A percentile compares a stretch with the other conserved stretches of the same genome.
phyloP scores from a whole-genome alignment of 2,329 filamentous ascomycete genomes.

The Aspergillus unguis region DNA sequence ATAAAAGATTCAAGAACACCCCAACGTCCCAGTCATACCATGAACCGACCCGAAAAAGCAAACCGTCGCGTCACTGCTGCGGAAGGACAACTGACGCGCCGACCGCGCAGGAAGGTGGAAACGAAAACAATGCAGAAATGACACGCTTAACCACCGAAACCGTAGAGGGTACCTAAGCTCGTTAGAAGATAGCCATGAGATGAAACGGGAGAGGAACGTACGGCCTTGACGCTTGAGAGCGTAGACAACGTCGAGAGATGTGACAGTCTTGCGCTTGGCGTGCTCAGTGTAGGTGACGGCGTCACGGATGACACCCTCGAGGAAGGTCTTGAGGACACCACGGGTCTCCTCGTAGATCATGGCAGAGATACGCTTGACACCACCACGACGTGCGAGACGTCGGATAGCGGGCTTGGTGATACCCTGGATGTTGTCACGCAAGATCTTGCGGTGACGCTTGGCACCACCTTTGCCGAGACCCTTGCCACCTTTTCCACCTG shows the following conservation, averaged over 20 bases:
- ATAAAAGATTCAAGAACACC: slow-evolving; percentile 41
- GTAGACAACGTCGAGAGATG: slow-evolving; percentile 61
- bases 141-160: slow-evolving; percentile 75
- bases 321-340: slow-evolving; percentile 79
- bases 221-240: slow-evolving; percentile 63
- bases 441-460: slow-evolving; percentile 99
- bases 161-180: slow-evolving; percentile 66
- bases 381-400: slow-evolving; percentile 97
- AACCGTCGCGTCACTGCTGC: slow-evolving; percentile 32
- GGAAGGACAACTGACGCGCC: slow-evolving; percentile 30
- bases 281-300: slow-evolving; percentile 80
- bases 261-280: slow-evolving; percentile 64
- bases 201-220: slow-evolving; percentile 23
- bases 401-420: slow-evolving; percentile 98
- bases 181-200: slow-evolving; percentile 21
- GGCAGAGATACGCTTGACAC: slow-evolving; percentile 99
- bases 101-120: slow-evolving; percentile 34
- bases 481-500: slow-evolving; percentile 94
- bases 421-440: slow-evolving; percentile 99
- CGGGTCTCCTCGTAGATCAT: slow-evolving; percentile 86
- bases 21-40: slow-evolving; percentile 46
- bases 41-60: slow-evolving; percentile 42
- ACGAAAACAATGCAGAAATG: slow-evolving; percentile 25
- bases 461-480: slow-evolving; percentile 97
- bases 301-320: slow-evolving; percentile 76